phyloP scores from a whole-genome alignment of 441 rosid species.

The Erodium trifolium region DNA sequence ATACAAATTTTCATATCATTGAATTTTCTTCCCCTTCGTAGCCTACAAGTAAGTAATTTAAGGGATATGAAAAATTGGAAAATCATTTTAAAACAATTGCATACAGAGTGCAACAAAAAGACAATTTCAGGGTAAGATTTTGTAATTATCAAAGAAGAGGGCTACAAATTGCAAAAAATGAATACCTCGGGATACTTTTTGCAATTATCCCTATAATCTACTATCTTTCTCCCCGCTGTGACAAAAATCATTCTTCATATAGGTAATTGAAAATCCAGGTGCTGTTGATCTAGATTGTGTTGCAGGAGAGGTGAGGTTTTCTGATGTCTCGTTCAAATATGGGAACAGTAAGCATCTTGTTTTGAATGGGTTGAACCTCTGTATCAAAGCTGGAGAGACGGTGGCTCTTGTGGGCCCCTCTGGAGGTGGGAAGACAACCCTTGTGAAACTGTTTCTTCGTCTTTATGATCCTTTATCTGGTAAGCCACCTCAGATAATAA shows the following conservation, averaged over 20 bases:
- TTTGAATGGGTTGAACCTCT: conserved; percentile 62
- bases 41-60: too few species aligned
- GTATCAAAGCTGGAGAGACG: conserved; percentile 83
- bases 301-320: conserved; percentile 63
- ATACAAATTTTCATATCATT: too few species aligned
- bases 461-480: conserved; percentile 78
- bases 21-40: too few species aligned
- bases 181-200: too few species aligned
- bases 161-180: too few species aligned
- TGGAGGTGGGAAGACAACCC: conserved; percentile 95
- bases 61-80: too few species aligned
- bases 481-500: conserved; percentile 20
- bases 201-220: too few species aligned
- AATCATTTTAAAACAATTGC: too few species aligned
- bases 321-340: conserved; percentile 57
- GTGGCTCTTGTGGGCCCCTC: conserved; percentile 86
- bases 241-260: conserved; percentile 16
- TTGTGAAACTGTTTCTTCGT: conserved; percentile 80
- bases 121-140: too few species aligned
- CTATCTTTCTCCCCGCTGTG: background rate
- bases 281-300: conserved; percentile 47
- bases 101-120: too few species aligned
- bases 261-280: conserved; percentile 59
- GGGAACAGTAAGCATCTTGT: conserved; percentile 43
- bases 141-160: too few species aligned